These are phyloP conservation scores for Cornus controversa DNA, from an alignment of 148 eudicot species.

Conservation along the genomic window DNA sequence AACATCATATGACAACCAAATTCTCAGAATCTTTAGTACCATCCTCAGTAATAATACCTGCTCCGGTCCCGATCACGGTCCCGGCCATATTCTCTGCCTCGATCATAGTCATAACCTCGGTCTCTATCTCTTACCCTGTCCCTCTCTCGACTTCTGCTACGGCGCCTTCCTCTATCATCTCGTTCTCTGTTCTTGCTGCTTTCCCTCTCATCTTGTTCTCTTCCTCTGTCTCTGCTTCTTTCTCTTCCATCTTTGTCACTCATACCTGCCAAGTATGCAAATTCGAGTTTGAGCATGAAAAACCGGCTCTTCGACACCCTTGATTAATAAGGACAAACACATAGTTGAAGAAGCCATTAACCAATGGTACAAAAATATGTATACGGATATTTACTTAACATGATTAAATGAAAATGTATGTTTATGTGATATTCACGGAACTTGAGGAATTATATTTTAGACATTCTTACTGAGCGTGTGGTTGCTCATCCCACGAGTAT, in stretches of 20 bases:
- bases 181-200: constrained; percentile 44
- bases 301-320: too few relatives aligned
- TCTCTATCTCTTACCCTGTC: constrained; percentile 60
- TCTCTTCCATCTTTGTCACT: constrained; percentile 67
- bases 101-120: constrained; percentile 41
- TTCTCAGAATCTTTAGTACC: constrained; percentile 1
- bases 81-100: constrained; percentile 57
- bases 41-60: constrained; percentile 35
- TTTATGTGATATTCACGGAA: too few relatives aligned
- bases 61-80: constrained; percentile 57
- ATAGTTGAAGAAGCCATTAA: too few relatives aligned
- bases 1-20: background rate
- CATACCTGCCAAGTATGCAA: constrained; percentile 28
- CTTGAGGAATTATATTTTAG: too few relatives aligned
- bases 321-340: too few relatives aligned
- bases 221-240: constrained; percentile 51
- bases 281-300: too few relatives aligned
- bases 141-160: constrained; percentile 64
- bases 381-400: too few relatives aligned
- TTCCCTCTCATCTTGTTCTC: constrained; percentile 47
- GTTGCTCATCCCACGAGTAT: too few relatives aligned
- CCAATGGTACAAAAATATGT: too few relatives aligned
- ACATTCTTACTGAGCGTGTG: too few relatives aligned
- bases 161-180: constrained; percentile 43
- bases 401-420: too few relatives aligned